phyloP scores from a whole-genome alignment of 495 filamentous ascomycete species.

The Annulohypoxylon bovei region DNA sequence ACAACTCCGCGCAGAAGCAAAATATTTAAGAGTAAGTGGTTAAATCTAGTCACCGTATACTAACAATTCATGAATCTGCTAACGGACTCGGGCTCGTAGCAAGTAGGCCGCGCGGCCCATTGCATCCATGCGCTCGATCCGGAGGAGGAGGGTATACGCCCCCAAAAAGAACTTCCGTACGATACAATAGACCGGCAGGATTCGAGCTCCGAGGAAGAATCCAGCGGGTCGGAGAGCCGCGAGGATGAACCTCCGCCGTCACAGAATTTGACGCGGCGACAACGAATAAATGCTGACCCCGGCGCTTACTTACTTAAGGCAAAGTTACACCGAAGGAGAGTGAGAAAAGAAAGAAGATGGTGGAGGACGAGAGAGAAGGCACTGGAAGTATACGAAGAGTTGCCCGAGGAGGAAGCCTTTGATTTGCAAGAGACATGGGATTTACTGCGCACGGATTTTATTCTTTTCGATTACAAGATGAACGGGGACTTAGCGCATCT shows the following conservation, averaged over 20 bases:
- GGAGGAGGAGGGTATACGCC: background rate
- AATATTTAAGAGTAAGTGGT: conserved; percentile 1
- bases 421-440: too few species aligned
- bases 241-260: background rate
- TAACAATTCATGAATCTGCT: background rate
- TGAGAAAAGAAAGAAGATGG: too few species aligned
- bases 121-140: conserved; percentile 17
- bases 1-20: background rate
- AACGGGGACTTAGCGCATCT: conserved; percentile 29
- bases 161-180: background rate
- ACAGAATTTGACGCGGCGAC: background rate
- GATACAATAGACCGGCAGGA: background rate
- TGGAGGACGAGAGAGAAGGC: too few species aligned
- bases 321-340: too few species aligned
- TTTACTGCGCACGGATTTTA: too few species aligned
- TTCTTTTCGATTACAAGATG: conserved; percentile 13
- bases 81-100: conserved; percentile 2
- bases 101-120: conserved; percentile 26
- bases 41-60: background rate
- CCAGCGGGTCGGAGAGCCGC: background rate
- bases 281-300: too few species aligned
- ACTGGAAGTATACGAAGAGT: background rate
- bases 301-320: too few species aligned
- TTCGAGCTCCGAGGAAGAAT: conserved; percentile 2
- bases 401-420: too few species aligned